These are phyloP conservation scores for Beta corolliflora DNA, from an alignment of 179 eudicot genomes.

Conservation along the genomic window DNA sequence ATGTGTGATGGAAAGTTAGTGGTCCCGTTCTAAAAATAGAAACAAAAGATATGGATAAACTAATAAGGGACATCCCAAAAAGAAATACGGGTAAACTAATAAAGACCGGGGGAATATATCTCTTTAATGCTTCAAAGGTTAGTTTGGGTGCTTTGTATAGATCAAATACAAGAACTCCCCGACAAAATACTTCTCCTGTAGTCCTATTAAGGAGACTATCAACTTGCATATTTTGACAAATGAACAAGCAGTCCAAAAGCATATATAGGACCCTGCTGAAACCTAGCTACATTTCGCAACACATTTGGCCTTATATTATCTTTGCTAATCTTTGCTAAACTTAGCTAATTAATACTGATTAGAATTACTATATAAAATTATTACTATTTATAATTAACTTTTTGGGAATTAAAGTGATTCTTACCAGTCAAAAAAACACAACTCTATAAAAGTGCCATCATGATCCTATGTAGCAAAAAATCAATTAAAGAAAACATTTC, in stretches of 20 bases:
- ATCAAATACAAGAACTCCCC: background rate
- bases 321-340: background rate
- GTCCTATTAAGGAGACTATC: background rate
- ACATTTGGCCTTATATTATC: background rate
- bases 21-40: too few species aligned
- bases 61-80: too few species aligned
- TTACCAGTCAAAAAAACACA: too few species aligned
- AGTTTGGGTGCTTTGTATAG: background rate
- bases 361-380: background rate
- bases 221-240: conserved; percentile 15
- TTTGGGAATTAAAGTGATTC: too few species aligned
- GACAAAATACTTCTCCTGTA: background rate
- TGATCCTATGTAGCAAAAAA: too few species aligned
- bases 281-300: background rate
- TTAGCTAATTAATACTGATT: background rate
- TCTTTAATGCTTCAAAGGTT: background rate
- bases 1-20: too few species aligned
- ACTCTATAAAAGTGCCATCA: too few species aligned
- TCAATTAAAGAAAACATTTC: too few species aligned
- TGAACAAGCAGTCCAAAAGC: background rate
- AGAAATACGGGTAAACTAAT: too few species aligned
- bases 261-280: background rate
- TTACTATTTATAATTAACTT: too few species aligned
- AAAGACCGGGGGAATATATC: too few species aligned
- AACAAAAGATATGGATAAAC: too few species aligned